Percentiles rank a stretch among this genome's conserved stretches.
phyloP scores from a whole-genome alignment of 768 basidiomycete genomes.

The Cubamyces sp. region DNA sequence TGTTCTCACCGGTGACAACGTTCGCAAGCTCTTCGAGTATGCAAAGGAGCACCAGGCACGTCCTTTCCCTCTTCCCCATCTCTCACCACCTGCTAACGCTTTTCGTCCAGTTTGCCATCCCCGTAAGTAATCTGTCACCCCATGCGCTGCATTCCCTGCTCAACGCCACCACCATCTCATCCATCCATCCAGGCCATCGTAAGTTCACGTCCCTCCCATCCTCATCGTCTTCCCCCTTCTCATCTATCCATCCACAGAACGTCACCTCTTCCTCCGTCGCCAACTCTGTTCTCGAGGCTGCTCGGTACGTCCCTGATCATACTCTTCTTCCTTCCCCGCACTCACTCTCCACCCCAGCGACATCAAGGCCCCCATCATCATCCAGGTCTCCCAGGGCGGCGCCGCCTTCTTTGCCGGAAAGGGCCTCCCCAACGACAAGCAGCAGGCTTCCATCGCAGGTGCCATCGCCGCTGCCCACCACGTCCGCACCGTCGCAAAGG shows the following conservation, averaged over 20 bases:
- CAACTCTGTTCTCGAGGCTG: slow-evolving; percentile 95
- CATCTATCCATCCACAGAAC: slow-evolving; percentile 57
- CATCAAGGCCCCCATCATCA: slow-evolving; percentile 95
- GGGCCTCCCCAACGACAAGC: slow-evolving; percentile 91
- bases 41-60: slow-evolving; percentile 85
- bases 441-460: slow-evolving; percentile 93
- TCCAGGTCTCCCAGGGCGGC: slow-evolving; percentile 98
- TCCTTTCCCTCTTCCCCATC: slow-evolving; percentile 9
- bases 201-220: slow-evolving; percentile 38
- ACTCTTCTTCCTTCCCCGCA: neutral
- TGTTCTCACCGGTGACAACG: slow-evolving; percentile 93
- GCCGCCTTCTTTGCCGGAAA: slow-evolving; percentile 96
- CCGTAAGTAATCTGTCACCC: slow-evolving; percentile 53
- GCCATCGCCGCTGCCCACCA: slow-evolving; percentile 93
- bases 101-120: slow-evolving; percentile 72
- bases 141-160: neutral
- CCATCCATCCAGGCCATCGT: slow-evolving; percentile 67
- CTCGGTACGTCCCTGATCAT: slow-evolving; percentile 56
- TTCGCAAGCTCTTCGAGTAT: slow-evolving; percentile 94
- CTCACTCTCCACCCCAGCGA: slow-evolving; percentile 54
- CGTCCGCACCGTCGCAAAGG: slow-evolving; percentile 82
- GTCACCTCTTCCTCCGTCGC: slow-evolving; percentile 95
- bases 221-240: neutral
- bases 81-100: slow-evolving; percentile 17
- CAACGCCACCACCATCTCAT: slow-evolving; percentile 8